Evolutionary conservation across 371 early-diverging fungal genomes (phyloP).

Genomic region (Mortierella sp.): DNA sequence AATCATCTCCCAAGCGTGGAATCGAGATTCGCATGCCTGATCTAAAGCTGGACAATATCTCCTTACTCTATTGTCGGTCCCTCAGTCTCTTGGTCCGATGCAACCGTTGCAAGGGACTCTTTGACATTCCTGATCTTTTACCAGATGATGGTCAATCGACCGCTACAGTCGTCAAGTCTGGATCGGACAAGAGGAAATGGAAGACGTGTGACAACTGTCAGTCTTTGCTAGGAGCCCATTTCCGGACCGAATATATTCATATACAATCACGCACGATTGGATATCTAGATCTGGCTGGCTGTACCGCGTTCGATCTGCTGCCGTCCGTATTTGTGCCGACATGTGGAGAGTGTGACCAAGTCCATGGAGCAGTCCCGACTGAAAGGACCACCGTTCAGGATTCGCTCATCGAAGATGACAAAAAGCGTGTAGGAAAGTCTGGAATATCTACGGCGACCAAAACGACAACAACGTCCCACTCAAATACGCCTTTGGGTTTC

Average conservation of each 20-base stretch:
- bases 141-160: conserved; percentile 27
- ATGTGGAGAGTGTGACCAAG: conserved; percentile 61
- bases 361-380: conserved; percentile 33
- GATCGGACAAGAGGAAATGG: conserved; percentile 65
- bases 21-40: conserved; percentile 78
- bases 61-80: conserved; percentile 69
- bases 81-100: conserved; percentile 79
- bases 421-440: background rate
- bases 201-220: conserved; percentile 75
- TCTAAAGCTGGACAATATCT: conserved; percentile 66
- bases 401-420: conserved; percentile 7
- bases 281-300: conserved; percentile 77
- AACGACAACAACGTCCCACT: background rate
- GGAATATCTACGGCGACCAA: background rate
- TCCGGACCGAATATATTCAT: conserved; percentile 70
- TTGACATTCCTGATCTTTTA: conserved; percentile 65
- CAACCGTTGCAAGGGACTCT: conserved; percentile 73
- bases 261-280: conserved; percentile 69
- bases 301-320: conserved; percentile 74
- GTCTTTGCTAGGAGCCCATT: conserved; percentile 68
- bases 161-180: conserved; percentile 11
- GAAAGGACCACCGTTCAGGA: conserved; percentile 14
- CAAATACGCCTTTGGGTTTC: conserved; percentile 16
- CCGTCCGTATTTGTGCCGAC: conserved; percentile 73
- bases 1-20: conserved; percentile 60